Percentiles rank a stretch among this genome's conserved stretches.
These are phyloP conservation scores for Colletotrichum scovillei DNA, from an alignment of 2,329 filamentous ascomycete species.

Conservation along the genomic window DNA sequence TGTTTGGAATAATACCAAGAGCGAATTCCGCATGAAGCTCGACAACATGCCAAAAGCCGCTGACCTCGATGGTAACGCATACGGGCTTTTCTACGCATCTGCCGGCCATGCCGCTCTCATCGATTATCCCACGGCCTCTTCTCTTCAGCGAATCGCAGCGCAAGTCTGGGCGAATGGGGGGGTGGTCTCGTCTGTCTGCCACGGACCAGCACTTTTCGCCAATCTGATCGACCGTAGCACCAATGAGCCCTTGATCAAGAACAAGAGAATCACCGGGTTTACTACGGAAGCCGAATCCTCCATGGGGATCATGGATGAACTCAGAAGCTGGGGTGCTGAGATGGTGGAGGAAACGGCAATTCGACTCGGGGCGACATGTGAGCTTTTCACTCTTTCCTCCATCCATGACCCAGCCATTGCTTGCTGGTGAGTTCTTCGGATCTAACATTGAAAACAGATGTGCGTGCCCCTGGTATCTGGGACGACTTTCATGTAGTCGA, in stretches of 20 bases:
- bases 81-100: conserved; percentile 55
- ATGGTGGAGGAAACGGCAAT: too few relatives aligned
- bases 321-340: conserved; percentile 40
- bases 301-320: too few relatives aligned
- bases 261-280: conserved; percentile 52
- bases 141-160: conserved; percentile 53
- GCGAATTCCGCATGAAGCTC: conserved; percentile 57
- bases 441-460: conserved; percentile 20
- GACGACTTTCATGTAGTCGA: conserved; percentile 46
- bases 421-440: background rate
- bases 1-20: conserved; percentile 51
- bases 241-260: conserved; percentile 48
- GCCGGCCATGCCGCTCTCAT: conserved; percentile 58
- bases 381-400: conserved; percentile 31
- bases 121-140: conserved; percentile 56
- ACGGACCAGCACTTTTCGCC: conserved; percentile 52
- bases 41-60: conserved; percentile 53
- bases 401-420: background rate
- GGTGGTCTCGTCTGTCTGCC: conserved; percentile 49
- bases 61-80: conserved; percentile 43
- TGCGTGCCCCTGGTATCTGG: conserved; percentile 40
- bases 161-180: conserved; percentile 53
- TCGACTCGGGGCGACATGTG: conserved; percentile 44
- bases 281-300: conserved; percentile 48
- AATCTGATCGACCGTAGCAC: conserved; percentile 46